Conservation (phyloP, 2,329 filamentous ascomycete genomes). For the Paecilomyces sp. region DNA sequence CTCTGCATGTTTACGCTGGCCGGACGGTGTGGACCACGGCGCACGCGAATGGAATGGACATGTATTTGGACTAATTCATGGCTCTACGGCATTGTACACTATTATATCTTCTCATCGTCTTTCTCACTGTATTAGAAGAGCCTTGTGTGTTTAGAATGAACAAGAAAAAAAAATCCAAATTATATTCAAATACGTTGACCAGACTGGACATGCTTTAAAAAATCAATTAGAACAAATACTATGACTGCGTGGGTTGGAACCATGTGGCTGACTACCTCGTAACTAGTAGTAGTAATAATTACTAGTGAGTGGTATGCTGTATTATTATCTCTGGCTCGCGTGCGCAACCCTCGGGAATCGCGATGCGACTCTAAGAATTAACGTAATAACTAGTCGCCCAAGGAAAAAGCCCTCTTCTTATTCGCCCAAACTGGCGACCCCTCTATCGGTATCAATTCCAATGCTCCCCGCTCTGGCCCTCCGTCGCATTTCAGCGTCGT, state of each 20-base stretch:
- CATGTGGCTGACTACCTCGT: too few relatives aligned
- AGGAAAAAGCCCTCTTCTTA: background rate
- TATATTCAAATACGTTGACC: background rate
- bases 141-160: background rate
- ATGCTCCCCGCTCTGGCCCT: slow-evolving; percentile 14
- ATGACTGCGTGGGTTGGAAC: background rate
- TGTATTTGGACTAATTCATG: background rate
- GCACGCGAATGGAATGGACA: background rate
- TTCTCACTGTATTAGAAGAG: background rate
- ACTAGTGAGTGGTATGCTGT: background rate
- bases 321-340: background rate
- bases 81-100: background rate
- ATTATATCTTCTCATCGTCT: background rate
- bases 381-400: background rate
- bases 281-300: too few relatives aligned
- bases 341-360: background rate
- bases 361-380: slow-evolving; percentile 1
- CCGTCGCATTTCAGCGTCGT: slow-evolving; percentile 6
- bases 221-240: background rate
- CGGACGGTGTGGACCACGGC: background rate
- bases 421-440: background rate
- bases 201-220: background rate
- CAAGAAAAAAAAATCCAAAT: background rate
- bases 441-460: background rate
- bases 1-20: background rate